Conservation (phyloP, 306 rosid species). For the Malus sylvestris region DNA sequence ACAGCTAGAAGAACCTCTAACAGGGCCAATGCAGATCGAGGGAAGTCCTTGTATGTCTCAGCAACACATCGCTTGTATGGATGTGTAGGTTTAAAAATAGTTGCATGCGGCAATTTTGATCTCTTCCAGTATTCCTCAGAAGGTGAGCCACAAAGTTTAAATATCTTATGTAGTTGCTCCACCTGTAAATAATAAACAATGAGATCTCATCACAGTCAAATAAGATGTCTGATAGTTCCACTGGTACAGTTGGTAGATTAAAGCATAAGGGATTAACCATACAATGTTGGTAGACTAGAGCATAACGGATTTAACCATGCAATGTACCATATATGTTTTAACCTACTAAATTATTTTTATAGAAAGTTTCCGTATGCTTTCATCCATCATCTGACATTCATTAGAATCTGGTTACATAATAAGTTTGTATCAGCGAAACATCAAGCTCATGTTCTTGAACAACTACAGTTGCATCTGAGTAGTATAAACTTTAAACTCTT, state of each 20-base stretch:
- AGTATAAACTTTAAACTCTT: neutral
- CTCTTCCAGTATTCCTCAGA: constrained; percentile 83
- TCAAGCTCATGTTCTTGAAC: neutral
- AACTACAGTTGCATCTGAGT: neutral
- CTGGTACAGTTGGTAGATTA: neutral
- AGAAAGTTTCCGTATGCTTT: neutral
- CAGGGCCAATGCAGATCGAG: constrained; percentile 49
- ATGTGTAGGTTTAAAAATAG: constrained; percentile 76
- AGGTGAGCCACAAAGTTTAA: constrained; percentile 90
- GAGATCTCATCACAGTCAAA: constrained; percentile 17
- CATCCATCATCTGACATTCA: neutral
- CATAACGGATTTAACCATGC: too few species aligned
- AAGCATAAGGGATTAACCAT: neutral
- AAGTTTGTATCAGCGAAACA: neutral
- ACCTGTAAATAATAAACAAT: constrained; percentile 37
- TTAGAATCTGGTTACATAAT: neutral
- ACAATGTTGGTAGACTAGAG: too few species aligned
- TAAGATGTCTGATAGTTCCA: neutral
- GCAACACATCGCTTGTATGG: constrained; percentile 65
- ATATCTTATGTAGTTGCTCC: constrained; percentile 92
- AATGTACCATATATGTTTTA: too few species aligned
- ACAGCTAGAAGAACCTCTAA: constrained; percentile 69
- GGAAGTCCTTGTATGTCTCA: constrained; percentile 61
- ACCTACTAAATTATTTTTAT: neutral
- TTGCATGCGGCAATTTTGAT: constrained; percentile 72